A percentile compares a stretch with the other conserved stretches of the same genome.
Evolutionary conservation across 805 yeast genomes (phyloP).

Genomic region (Yamadazyma nakazawae): DNA sequence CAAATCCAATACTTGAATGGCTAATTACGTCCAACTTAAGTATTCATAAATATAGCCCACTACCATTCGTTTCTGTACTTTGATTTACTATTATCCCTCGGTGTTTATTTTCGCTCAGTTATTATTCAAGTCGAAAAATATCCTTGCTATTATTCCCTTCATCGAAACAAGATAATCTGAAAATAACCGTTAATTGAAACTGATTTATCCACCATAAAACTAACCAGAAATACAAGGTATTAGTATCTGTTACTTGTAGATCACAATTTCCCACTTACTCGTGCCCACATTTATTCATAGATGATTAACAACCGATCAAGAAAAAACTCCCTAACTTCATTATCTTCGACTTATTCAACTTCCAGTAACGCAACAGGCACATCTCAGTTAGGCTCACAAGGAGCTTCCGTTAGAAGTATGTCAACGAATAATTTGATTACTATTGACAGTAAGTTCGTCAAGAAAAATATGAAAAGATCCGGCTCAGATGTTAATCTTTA

Average conservation of each 20-base stretch:
- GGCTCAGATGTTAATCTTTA: conserved; percentile 6
- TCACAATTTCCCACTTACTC: background rate
- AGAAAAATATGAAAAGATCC: conserved; percentile 29
- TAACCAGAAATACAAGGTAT: background rate
- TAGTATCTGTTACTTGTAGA: background rate
- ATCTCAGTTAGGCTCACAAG: background rate
- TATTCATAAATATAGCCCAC: background rate
- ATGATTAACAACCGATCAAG: conserved; percentile 19
- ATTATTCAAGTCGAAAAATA: background rate
- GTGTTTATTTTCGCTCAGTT: background rate
- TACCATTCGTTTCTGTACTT: background rate
- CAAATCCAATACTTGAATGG: background rate
- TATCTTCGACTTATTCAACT: conserved; percentile 18
- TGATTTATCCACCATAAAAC: background rate
- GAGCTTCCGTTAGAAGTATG: conserved; percentile 20
- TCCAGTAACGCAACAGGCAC: conserved; percentile 2
- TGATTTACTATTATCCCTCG: background rate
- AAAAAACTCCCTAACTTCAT: conserved; percentile 31
- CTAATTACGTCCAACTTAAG: background rate
- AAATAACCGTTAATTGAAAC: background rate
- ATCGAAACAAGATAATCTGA: background rate
- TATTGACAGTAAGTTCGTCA: conserved; percentile 38
- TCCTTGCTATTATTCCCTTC: background rate
- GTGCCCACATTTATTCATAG: background rate
- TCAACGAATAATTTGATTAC: conserved; percentile 39